Percentiles rank a stretch among this genome's conserved stretches.
Conservation (phyloP, 495 filamentous ascomycete species). For the Podospora pseudopauciseta region DNA sequence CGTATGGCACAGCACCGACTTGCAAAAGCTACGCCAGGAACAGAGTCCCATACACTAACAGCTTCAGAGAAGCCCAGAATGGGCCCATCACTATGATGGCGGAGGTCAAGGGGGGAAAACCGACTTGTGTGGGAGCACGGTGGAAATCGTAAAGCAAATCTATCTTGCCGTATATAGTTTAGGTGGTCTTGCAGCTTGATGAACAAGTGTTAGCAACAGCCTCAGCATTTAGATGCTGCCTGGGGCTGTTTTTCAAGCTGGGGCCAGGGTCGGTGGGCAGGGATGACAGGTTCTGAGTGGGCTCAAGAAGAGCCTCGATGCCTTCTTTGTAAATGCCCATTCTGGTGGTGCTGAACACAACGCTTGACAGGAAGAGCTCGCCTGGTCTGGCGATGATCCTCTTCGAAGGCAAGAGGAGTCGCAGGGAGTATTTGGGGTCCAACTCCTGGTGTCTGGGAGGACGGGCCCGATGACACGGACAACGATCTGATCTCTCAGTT, state of each 20-base stretch:
- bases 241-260: not conserved
- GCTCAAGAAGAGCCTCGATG: not conserved
- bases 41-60: not conserved
- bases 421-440: not conserved
- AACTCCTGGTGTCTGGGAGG: not conserved
- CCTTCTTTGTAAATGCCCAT: not conserved
- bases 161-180: conserved; percentile 35
- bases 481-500: not conserved
- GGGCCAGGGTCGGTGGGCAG: not conserved
- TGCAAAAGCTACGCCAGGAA: not conserved
- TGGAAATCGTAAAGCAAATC: conserved; percentile 34
- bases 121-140: not conserved
- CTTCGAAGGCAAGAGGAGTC: not conserved
- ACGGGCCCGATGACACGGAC: not conserved
- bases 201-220: conserved; percentile 25
- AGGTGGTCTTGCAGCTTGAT: conserved; percentile 15
- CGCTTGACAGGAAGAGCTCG: not conserved
- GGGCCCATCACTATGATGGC: not conserved
- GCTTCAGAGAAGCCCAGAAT: not conserved
- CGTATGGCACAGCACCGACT: not conserved
- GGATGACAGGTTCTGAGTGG: not conserved
- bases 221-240: conserved; percentile 1
- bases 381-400: too few relatives aligned
- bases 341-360: not conserved
- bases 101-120: not conserved